Conservation (phyloP, 176 grass and related monocot genomes). For the Paspalum vaginatum region DNA sequence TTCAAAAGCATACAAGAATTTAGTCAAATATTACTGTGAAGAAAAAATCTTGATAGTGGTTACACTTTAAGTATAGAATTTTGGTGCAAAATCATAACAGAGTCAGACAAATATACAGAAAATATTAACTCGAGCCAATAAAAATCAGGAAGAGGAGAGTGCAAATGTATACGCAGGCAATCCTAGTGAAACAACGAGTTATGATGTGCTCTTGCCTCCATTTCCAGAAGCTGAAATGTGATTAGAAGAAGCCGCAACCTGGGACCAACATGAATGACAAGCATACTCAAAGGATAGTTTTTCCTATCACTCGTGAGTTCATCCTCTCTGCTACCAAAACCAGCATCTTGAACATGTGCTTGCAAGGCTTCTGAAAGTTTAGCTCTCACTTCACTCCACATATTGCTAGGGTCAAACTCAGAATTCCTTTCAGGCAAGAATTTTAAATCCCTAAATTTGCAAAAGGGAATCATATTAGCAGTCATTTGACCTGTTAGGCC, state of each 20-base stretch:
- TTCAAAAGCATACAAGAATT: conserved; percentile 12
- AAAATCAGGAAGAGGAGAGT: conserved; percentile 16
- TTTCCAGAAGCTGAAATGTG: conserved; percentile 74
- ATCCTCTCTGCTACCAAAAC: conserved; percentile 30
- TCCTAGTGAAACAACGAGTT: conserved; percentile 31
- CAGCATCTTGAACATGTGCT: conserved; percentile 47
- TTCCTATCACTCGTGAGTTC: conserved; percentile 54
- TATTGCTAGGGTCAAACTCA: conserved; percentile 40
- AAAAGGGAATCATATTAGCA: conserved; percentile 14
- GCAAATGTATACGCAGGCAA: conserved; percentile 16
- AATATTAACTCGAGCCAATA: not conserved
- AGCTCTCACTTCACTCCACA: conserved; percentile 58
- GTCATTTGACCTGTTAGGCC: conserved; percentile 16
- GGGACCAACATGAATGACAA: conserved; percentile 77
- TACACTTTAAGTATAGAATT: conserved; percentile 17
- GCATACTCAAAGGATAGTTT: conserved; percentile 79
- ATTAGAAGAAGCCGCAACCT: conserved; percentile 75
- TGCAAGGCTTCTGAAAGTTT: conserved; percentile 84
- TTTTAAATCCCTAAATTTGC: conserved; percentile 39
- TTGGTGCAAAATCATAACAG: conserved; percentile 7
- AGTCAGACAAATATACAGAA: conserved; percentile 15
- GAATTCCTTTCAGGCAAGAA: conserved; percentile 38
- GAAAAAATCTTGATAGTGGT: not conserved
- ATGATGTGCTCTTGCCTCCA: conserved; percentile 66
- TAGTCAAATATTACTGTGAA: not conserved